phyloP scores from a whole-genome alignment of 164 flowering plant species.

The Platanus orientalis region DNA sequence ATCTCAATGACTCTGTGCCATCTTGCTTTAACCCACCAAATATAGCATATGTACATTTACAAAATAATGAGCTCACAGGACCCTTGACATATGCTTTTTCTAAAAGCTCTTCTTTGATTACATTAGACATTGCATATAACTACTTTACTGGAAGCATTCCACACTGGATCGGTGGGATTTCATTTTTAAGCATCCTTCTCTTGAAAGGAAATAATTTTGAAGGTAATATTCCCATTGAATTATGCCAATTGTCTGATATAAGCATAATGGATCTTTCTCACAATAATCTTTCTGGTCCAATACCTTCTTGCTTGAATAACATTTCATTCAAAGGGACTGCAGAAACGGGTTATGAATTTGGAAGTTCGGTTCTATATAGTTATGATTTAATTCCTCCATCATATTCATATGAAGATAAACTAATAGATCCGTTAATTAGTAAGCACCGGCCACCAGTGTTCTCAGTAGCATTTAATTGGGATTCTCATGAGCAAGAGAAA shows the following conservation, averaged over 20 bases:
- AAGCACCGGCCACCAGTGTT: no score
- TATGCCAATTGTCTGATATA: constrained; percentile 6
- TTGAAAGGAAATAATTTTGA: constrained; percentile 6
- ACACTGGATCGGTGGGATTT: not conserved
- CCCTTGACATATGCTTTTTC: not conserved
- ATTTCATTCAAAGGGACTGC: not conserved
- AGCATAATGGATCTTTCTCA: constrained; percentile 13
- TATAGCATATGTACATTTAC: not conserved
- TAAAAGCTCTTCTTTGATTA: not conserved
- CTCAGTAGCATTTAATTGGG: no score
- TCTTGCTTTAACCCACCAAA: not conserved
- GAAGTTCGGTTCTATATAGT: no score
- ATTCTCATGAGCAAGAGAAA: not conserved
- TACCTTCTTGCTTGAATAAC: constrained; percentile 13
- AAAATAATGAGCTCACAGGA: not conserved
- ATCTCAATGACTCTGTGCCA: not conserved
- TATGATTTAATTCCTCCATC: no score
- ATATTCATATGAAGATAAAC: no score
- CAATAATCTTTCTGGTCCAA: constrained; percentile 17
- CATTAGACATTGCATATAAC: constrained; percentile 2
- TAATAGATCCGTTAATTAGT: no score
- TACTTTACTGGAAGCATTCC: constrained; percentile 6
- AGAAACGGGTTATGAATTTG: not conserved
- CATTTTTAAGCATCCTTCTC: not conserved
- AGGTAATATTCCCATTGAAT: constrained; percentile 7